phyloP scores from a whole-genome alignment of 805 yeast genomes.

The Kuraishia piskuri region DNA sequence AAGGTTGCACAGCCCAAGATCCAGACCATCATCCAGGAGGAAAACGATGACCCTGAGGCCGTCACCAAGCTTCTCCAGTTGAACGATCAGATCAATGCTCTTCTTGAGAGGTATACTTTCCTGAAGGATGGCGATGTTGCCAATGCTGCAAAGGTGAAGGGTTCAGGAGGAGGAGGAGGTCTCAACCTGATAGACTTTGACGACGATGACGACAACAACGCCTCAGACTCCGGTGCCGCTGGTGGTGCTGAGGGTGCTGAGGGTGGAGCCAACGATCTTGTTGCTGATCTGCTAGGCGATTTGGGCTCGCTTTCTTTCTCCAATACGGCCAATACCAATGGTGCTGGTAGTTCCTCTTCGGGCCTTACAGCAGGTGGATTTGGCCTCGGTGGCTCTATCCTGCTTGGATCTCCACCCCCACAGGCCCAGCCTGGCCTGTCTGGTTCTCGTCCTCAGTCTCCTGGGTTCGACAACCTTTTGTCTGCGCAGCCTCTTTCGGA shows the following conservation, averaged over 20 bases:
- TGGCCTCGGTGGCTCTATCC: slow-evolving; percentile 8
- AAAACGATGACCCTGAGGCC: slow-evolving; percentile 55
- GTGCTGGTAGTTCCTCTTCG: neutral
- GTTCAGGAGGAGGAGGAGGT: slow-evolving; percentile 25
- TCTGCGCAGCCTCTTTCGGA: neutral
- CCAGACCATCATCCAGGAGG: slow-evolving; percentile 77
- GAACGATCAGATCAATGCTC: slow-evolving; percentile 67
- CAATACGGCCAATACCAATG: slow-evolving; percentile 12
- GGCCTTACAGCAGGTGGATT: slow-evolving; percentile 1
- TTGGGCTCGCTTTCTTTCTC: slow-evolving; percentile 52
- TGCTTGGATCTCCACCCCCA: slow-evolving; percentile 6
- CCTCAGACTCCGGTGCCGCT: slow-evolving; percentile 10
- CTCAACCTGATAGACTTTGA: slow-evolving; percentile 70
- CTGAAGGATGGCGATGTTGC: slow-evolving; percentile 52
- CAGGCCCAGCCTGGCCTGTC: slow-evolving; percentile 4
- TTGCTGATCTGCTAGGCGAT: slow-evolving; percentile 69
- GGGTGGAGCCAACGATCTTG: slow-evolving; percentile 28
- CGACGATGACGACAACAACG: slow-evolving; percentile 51
- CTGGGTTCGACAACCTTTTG: neutral
- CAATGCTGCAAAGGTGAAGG: slow-evolving; percentile 40
- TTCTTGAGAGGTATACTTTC: slow-evolving; percentile 57
- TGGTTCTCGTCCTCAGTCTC: slow-evolving; percentile 2
- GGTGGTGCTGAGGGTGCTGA: slow-evolving; percentile 3
- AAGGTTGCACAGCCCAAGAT: slow-evolving; percentile 83
- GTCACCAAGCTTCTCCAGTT: slow-evolving; percentile 58